Base-by-base conservation (phyloP, 345 rosid species). In the Hypericum perforatum region DNA sequence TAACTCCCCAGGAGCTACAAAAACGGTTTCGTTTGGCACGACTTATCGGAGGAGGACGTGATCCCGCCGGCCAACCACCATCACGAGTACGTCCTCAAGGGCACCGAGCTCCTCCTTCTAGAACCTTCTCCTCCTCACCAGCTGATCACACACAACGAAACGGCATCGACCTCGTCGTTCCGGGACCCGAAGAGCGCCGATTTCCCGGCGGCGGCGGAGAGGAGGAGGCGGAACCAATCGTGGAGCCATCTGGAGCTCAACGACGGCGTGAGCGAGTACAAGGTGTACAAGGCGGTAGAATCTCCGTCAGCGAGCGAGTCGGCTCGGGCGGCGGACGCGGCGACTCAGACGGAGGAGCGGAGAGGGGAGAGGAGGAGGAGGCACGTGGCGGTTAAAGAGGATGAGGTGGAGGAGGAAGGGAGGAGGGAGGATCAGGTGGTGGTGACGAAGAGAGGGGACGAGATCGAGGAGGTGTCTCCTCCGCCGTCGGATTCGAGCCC, bases 401-500 rank as follows among this genome's bases (percentile, higher is more conserved):
- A n/a, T n/a, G n/a, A n/a, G n/a, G 60, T 32, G 62, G 32, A 22
- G 32, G 32, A 1, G 32, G 94, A 80, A 76, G 89, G 70, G 58
- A 22, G 63, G 32, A 22, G 32, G 32, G 32, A 22, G 32, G 32
- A 22, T 22, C 32, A 22, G 32, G 32, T 22, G 32, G 32, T 4
- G 32, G 32, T 4, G 32, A 4, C 57, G 50, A 46, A 29, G 9
- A 7, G 16, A 32, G 71, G 82, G 72, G 96, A 78, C 39, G 73
- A 68, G 67, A 58, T 68, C 52, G 96, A 81, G 32, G 32, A 22
- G 78, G 80, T 85, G 56, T 92, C 96, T 1, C 96, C 98, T 60
- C 98, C 98, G 6, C 95, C 86, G 74, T 85, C 89, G 4, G 95
- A 92, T 78, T 92, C 98, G 22, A 92, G 98, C 41, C 95, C 96